Base-by-base conservation (phyloP, 2,329 filamentous ascomycete species). In the Endoconidiophora polonica region DNA sequence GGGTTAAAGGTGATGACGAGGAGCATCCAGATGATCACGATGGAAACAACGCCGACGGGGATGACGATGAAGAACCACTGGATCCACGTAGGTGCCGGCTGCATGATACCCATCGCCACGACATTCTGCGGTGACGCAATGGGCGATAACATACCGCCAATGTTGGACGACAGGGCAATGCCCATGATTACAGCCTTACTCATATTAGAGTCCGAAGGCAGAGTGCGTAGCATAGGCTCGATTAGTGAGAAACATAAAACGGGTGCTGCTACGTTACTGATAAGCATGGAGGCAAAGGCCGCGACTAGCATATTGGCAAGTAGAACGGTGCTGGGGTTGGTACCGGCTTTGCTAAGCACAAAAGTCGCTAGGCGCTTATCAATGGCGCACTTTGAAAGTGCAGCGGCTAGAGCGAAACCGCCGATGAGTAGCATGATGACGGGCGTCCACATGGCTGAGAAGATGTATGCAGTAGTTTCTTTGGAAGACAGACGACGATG, bases 231-330 rank as follows among this genome's bases (percentile, higher is more conserved):
- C 69, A 98, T 87, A 3, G 93, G 91, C 79, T 94, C 88, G 54
- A 98, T 94, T 59, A 98, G 95, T 18, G 87, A 94, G 65, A 93
- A 96, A 69, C 91, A 98, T 37, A 98, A 74, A 7, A 98, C 91
- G 0, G 91, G 91, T 1, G 93, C 90, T 1, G 91, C 91, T 24
- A 98, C 93, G 58, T 98, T 98, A 66, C 87, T 94, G 60, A 98
- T 96, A 72, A 94, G 86, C 91, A 98, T 98, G 58, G 87, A 95
- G 6, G 93, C 83, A 63, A 98, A 93, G 60, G 91, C 93, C 50
- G 90, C 88, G 40, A 98, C 91, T 58, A 95, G 88, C 91, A 98
- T 98, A 67, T 90, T 95, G 49, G 90, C 91, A n/a, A 98, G 66
- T 3, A 98, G 72, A 3, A 98, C 91, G 2, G 85, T 90, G 50